A percentile compares a stretch with the other conserved stretches of the same genome.
These are phyloP conservation scores for Piper longum DNA, from an alignment of 164 flowering plant genomes.

Conservation along the genomic window DNA sequence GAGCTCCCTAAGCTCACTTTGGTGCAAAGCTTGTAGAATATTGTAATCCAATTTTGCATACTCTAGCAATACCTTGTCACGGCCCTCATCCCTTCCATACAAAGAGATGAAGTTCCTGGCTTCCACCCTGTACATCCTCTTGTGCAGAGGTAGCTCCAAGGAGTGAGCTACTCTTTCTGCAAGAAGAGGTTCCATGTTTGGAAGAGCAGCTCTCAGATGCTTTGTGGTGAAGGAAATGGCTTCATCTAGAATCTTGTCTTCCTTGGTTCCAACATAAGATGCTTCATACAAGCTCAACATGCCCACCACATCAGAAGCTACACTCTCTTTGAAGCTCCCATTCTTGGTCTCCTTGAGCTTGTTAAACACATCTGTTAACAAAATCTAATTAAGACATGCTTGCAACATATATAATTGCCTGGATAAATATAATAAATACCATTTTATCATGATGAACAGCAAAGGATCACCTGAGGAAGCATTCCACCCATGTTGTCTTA, in stretches of 20 bases:
- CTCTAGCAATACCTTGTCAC: background rate
- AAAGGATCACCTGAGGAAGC: too few relatives aligned
- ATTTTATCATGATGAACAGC: too few relatives aligned
- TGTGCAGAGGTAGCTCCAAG: constrained; percentile 9
- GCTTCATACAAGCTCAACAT: constrained; percentile 15
- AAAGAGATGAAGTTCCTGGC: constrained; percentile 7
- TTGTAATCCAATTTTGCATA: constrained; percentile 17
- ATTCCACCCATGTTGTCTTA: too few relatives aligned
- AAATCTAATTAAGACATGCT: too few relatives aligned
- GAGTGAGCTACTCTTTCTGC: constrained; percentile 4
- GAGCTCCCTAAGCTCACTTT: constrained; percentile 3
- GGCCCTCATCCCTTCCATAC: background rate
- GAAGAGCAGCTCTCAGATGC: constrained; percentile 3
- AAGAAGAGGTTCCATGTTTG: background rate
- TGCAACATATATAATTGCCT: too few relatives aligned
- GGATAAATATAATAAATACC: too few relatives aligned
- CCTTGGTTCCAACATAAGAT: constrained; percentile 10
- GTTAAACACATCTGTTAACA: constrained; percentile 3
- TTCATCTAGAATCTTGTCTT: constrained; percentile 16
- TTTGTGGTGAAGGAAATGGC: constrained; percentile 8
- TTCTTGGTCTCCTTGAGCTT: background rate
- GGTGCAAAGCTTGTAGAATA: constrained; percentile 2
- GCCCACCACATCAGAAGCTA: background rate
- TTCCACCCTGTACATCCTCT: constrained; percentile 8
- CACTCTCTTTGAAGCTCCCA: constrained; percentile 1